Base-by-base conservation (phyloP, 768 basidiomycete genomes). In the Udeniomyces megalosporus region DNA sequence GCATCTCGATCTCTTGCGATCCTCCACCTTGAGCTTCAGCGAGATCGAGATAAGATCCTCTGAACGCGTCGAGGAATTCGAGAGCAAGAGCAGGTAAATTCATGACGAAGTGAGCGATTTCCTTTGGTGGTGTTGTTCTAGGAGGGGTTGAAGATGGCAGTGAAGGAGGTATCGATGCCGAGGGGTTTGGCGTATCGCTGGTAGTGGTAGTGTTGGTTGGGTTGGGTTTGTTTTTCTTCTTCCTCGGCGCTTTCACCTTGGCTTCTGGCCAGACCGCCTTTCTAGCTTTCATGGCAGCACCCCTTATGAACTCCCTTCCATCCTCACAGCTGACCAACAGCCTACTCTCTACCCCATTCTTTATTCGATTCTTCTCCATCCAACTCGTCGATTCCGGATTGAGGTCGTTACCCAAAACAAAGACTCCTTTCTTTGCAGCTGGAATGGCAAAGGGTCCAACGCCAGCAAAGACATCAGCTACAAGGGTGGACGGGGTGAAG, bases 381-480 rank as follows among this genome's bases (percentile, higher is more conserved):
- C 85, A 93, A 68, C 84, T 82, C 17, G 81, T 80, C 68, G 89
- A 88, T 55, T 82, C 80, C 2, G 93, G 93, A 74, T 99, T 99
- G 62, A 97, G 74, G 72, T 99, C 95, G 67, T 96, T 97, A 14
- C 86, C 92, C 42, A 92, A 75, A 0, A 97, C 87, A 4, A 81
- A 82, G 70, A 87, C 88, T 1, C 91, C 88, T 68, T 87, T 90
- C 75, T 83, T 91, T 1, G 85, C 93, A 2, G 93, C 86, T 3
- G 95, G 95, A 7, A 97, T 74, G 8, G 88, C 86, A 71, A 99
- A 99, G 0, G 95, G 95, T 1, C 95, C 95, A 2, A 99, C 92
- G 15, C 95, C 95, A 0, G 95, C 95, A 72, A 97, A 92, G 32
- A 88, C 90, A 71, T 99, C 95, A 3, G 83, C 91, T 26, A 97